A percentile compares a stretch with the other conserved stretches of the same genome.
Evolutionary conservation across 225 moss, liverwort and hornwort species (phyloP).

Genomic region (Physcomitrium patens): DNA sequence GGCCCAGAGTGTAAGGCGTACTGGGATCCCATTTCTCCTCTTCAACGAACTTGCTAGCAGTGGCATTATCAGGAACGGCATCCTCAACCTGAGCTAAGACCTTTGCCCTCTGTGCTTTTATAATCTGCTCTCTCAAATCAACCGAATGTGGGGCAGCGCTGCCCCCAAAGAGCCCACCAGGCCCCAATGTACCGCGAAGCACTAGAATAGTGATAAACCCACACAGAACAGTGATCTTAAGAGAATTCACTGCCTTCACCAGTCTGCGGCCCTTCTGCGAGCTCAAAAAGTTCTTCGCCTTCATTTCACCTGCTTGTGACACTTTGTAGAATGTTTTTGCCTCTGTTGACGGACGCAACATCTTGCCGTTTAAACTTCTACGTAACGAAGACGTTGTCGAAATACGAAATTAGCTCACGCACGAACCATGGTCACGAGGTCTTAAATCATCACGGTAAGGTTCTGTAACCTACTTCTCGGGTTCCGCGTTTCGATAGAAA

Average conservation of each 20-base stretch:
- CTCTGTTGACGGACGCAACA: too few relatives aligned
- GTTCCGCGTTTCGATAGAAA: too few relatives aligned
- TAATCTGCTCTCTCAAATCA: conserved; percentile 11
- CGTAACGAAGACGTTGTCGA: too few relatives aligned
- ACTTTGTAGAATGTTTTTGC: too few relatives aligned
- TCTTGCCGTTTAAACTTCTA: too few relatives aligned
- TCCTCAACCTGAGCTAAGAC: conserved; percentile 27
- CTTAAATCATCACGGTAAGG: too few relatives aligned
- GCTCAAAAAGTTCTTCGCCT: conserved; percentile 17
- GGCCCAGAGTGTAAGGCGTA: too few relatives aligned
- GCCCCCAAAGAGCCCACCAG: conserved; percentile 22
- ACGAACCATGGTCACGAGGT: too few relatives aligned
- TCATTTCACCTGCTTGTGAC: not conserved
- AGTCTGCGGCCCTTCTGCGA: conserved; percentile 37
- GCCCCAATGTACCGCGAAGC: conserved; percentile 34
- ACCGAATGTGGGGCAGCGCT: not conserved
- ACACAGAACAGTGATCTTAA: conserved; percentile 40
- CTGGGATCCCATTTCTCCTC: too few relatives aligned
- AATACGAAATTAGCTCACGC: too few relatives aligned
- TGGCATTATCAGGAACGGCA: conserved; percentile 24
- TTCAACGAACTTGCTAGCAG: conserved; percentile 32
- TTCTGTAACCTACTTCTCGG: too few relatives aligned
- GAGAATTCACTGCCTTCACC: conserved; percentile 30
- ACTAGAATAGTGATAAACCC: not conserved
- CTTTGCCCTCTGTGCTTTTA: conserved; percentile 22